Conservation (phyloP, 169 alveolate species). For the Eimeria falciformis region DNA sequence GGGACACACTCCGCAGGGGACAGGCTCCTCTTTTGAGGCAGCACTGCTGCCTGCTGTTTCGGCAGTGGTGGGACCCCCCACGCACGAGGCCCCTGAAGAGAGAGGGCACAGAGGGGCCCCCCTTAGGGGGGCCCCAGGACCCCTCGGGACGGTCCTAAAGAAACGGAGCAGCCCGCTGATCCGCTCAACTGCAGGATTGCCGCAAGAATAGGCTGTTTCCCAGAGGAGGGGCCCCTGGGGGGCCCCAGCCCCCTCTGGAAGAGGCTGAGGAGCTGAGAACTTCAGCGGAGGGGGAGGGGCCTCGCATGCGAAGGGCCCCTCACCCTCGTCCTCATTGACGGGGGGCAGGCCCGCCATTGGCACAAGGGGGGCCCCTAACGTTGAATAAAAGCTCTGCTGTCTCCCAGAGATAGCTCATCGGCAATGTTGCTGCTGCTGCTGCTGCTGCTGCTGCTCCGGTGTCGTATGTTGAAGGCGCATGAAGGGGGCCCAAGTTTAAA, state of each 20-base stretch:
- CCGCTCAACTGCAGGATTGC: slow-evolving; percentile 19
- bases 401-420: not conserved
- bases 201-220: slow-evolving; percentile 13
- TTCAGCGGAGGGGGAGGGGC: not conserved
- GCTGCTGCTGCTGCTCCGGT: not conserved
- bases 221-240: slow-evolving; percentile 14
- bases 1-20: not conserved
- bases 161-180: not conserved
- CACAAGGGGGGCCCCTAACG: not conserved
- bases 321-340: not conserved
- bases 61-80: not conserved
- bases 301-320: not conserved
- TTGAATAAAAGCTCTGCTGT: not conserved
- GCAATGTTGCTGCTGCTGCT: not conserved
- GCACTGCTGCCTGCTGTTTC: not conserved
- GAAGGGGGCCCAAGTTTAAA: too few species aligned
- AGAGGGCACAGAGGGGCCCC: not conserved
- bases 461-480: too few species aligned
- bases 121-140: slow-evolving; percentile 11
- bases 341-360: not conserved
- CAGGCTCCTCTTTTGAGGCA: not conserved
- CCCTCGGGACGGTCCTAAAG: not conserved
- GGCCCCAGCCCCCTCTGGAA: slow-evolving; percentile 10
- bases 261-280: not conserved
- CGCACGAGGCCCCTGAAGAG: not conserved